These are phyloP conservation scores for Nissolia schottii DNA, from an alignment of 306 rosid species.

Conservation along the genomic window DNA sequence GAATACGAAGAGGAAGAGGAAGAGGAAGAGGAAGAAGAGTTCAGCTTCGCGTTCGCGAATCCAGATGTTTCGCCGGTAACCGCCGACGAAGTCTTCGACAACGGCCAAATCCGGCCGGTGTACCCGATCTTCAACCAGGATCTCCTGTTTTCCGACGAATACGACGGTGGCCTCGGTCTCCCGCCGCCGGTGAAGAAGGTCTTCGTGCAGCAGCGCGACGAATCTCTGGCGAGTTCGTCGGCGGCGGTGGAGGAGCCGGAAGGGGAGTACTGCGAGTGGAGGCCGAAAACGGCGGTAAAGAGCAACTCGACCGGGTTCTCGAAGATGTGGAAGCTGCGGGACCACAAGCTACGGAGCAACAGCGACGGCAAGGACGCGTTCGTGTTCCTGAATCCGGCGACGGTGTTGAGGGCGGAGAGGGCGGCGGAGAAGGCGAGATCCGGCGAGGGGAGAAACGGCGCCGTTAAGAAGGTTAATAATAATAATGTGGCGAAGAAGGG, in stretches of 20 bases:
- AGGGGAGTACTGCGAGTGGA: conserved; percentile 75
- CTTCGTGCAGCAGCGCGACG: conserved; percentile 36
- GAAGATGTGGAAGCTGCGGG: conserved; percentile 67
- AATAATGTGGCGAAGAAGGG: not conserved
- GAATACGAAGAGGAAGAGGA: not conserved
- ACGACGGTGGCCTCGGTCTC: conserved; percentile 16
- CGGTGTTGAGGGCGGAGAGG: not conserved
- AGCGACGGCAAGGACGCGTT: conserved; percentile 87
- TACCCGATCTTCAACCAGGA: conserved; percentile 60
- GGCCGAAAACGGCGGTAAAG: conserved; percentile 41
- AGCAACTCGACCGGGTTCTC: conserved; percentile 85
- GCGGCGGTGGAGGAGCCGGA: conserved; percentile 3
- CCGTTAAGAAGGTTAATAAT: conserved; percentile 12
- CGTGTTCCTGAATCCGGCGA: conserved; percentile 45
- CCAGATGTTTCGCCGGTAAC: conserved; percentile 53
- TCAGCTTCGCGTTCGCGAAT: conserved; percentile 51
- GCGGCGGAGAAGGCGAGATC: conserved; percentile 4
- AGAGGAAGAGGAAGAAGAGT: conserved; percentile 45
- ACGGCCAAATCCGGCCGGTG: conserved; percentile 74
- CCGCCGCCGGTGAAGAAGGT: conserved; percentile 53
- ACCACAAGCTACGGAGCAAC: conserved; percentile 55
- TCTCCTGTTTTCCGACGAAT: conserved; percentile 39
- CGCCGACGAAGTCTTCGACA: conserved; percentile 64
- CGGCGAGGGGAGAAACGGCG: not conserved
- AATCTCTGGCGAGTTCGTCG: conserved; percentile 8